Evolutionary conservation across 169 alveolate genomes (phyloP).

Genomic region (Plasmodium ovale): DNA sequence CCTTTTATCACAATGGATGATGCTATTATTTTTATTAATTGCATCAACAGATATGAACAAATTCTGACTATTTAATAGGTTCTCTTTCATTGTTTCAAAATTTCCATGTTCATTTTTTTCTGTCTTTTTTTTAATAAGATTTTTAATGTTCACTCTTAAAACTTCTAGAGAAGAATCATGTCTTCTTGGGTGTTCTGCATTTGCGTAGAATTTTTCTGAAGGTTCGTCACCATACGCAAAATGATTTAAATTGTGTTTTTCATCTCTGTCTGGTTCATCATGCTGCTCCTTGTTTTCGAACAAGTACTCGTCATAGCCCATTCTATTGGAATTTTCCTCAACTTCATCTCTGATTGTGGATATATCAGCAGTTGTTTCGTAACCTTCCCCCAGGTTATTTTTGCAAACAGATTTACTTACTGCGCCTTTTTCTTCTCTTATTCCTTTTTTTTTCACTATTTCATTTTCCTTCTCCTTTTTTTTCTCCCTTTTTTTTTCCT

Average conservation of each 20-base stretch:
- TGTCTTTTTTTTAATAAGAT: constrained; percentile 40
- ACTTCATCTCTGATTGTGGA: neutral
- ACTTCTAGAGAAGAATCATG: constrained; percentile 61
- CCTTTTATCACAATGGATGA: neutral
- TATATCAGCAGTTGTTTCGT: neutral
- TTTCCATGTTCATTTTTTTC: neutral
- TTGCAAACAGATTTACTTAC: too few species aligned
- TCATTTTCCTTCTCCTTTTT: neutral
- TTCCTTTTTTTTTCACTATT: neutral
- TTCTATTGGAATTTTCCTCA: neutral
- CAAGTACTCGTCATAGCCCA: neutral
- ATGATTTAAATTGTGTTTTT: neutral
- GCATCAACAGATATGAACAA: neutral
- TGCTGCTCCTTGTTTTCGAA: neutral
- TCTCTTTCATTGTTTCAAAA: neutral
- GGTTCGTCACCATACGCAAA: constrained; percentile 2
- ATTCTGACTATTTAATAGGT: neutral
- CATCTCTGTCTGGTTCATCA: neutral
- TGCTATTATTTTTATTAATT: neutral
- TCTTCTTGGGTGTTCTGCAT: constrained; percentile 38
- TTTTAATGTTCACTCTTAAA: constrained; percentile 44
- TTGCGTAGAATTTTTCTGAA: constrained; percentile 29
- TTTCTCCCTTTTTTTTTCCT: neutral
- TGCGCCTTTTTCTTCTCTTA: neutral
- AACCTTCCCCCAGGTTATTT: neutral